These are phyloP conservation scores for Vitis labrusca DNA, from an alignment of 164 flowering plant genomes.

Conservation along the genomic window DNA sequence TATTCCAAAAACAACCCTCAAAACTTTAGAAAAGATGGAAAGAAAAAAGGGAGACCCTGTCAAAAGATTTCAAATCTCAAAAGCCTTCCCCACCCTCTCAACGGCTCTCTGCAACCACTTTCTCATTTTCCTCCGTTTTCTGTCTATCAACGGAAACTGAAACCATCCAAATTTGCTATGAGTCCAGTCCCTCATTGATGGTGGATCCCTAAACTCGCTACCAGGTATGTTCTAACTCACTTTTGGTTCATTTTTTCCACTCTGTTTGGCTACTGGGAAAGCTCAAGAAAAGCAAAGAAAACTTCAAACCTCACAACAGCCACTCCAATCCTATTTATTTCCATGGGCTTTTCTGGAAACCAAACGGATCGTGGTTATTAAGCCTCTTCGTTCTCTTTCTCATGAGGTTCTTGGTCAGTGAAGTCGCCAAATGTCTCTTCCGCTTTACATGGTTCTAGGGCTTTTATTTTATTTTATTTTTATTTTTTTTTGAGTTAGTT, in stretches of 20 bases:
- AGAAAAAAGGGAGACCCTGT: too few relatives aligned
- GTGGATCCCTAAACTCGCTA: not conserved
- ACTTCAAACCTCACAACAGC: not conserved
- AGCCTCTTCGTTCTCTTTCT: not conserved
- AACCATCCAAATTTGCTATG: not conserved
- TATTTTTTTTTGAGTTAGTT: too few relatives aligned
- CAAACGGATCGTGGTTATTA: not conserved
- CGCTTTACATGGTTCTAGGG: not conserved
- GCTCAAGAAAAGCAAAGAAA: not conserved
- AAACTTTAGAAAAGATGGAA: too few relatives aligned
- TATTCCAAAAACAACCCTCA: too few relatives aligned
- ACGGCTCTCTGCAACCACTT: not conserved
- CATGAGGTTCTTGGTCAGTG: not conserved
- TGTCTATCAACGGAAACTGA: slow-evolving; percentile 1
- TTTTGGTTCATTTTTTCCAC: not conserved
- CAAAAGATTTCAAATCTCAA: too few relatives aligned
- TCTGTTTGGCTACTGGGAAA: slow-evolving; percentile 6
- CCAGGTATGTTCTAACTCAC: slow-evolving; percentile 4
- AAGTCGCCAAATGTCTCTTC: not conserved
- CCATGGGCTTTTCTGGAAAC: not conserved
- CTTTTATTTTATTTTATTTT: not conserved
- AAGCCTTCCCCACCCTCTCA: too few relatives aligned
- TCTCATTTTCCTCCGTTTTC: not conserved
- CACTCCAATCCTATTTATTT: not conserved
- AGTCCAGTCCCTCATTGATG: not conserved